Conservation (phyloP, 2,329 filamentous ascomycete genomes). For the Tolypocladium guangdongense region DNA sequence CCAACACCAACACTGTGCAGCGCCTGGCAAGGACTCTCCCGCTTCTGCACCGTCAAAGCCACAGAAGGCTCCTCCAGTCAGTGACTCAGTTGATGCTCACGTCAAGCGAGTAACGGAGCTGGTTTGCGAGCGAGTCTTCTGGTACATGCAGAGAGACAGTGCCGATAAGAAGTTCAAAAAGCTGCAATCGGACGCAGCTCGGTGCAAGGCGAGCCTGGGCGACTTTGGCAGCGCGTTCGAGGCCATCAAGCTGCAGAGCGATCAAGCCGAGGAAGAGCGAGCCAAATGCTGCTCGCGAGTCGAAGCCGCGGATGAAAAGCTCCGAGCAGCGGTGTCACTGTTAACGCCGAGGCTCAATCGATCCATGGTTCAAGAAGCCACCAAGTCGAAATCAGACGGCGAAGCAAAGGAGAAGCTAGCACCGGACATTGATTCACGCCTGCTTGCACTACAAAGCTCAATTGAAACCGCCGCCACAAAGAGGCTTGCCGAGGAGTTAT, state of each 20-base stretch:
- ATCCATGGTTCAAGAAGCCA: not conserved
- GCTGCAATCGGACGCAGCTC: constrained; percentile 6
- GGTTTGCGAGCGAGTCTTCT: constrained; percentile 12
- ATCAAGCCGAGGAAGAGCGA: constrained; percentile 4
- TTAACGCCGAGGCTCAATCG: not conserved
- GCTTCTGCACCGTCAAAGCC: constrained; percentile 1
- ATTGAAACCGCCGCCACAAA: not conserved
- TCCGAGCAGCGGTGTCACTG: not conserved
- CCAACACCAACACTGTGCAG: not conserved
- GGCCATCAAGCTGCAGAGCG: constrained; percentile 8
- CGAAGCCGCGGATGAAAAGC: constrained; percentile 3
- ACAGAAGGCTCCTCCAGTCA: not conserved
- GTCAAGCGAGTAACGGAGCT: constrained; percentile 9
- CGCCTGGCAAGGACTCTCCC: not conserved
- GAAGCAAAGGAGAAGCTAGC: not conserved
- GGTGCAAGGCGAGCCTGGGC: constrained; percentile 5
- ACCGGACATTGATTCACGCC: not conserved
- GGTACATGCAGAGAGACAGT: constrained; percentile 7
- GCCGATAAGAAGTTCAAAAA: constrained; percentile 9
- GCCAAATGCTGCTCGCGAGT: constrained; percentile 4
- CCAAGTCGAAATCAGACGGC: not conserved
- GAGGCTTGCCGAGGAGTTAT: not conserved
- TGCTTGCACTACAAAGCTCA: not conserved
- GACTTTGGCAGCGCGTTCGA: constrained; percentile 13
- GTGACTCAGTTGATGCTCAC: not conserved